A percentile compares a stretch with the other conserved stretches of the same genome.
phyloP scores from a whole-genome alignment of 805 yeast species.

The Wickerhamiella bombiphila region DNA sequence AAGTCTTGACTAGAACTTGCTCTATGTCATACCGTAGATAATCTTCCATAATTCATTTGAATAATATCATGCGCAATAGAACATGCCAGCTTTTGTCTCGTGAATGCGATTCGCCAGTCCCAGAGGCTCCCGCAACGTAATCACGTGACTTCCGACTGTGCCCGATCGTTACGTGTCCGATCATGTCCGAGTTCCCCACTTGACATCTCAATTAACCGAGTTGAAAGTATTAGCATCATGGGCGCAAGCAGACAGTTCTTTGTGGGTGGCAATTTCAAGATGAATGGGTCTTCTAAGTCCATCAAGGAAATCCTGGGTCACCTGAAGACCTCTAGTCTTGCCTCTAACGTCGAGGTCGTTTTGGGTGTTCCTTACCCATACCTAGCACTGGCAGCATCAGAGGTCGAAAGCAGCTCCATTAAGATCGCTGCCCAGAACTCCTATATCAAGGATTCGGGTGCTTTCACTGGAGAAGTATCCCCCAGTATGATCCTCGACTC shows the following conservation, averaged over 20 bases:
- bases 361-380: constrained; percentile 94
- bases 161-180: too few relatives aligned
- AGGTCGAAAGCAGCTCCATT: constrained; percentile 54
- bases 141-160: too few relatives aligned
- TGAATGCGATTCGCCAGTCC: not conserved
- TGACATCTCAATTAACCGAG: not conserved
- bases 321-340: constrained; percentile 65
- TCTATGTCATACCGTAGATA: too few relatives aligned
- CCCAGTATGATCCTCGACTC: constrained; percentile 79
- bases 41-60: too few relatives aligned
- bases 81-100: not conserved
- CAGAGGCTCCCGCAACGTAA: too few relatives aligned
- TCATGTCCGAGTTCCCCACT: too few relatives aligned
- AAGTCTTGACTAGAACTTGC: too few relatives aligned
- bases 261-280: constrained; percentile 99
- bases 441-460: constrained; percentile 80
- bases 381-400: constrained; percentile 58
- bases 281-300: constrained; percentile 87
- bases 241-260: too few relatives aligned
- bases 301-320: constrained; percentile 70
- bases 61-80: too few relatives aligned
- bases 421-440: constrained; percentile 85
- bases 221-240: too few relatives aligned
- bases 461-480: constrained; percentile 94
- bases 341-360: constrained; percentile 77